phyloP scores from a whole-genome alignment of 805 yeast genomes.

The Candida broadrunensis region DNA sequence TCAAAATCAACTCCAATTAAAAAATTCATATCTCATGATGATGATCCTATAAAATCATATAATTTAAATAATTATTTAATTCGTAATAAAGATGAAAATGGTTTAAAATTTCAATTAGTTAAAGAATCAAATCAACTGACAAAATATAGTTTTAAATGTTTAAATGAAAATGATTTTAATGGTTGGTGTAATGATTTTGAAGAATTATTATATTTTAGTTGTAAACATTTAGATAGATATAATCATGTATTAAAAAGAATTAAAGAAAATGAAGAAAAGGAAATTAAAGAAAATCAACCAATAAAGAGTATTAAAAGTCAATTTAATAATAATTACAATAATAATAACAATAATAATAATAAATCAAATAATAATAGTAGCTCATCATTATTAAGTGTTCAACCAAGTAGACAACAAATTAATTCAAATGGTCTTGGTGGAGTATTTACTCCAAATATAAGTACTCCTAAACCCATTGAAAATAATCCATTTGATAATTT shows the following conservation, averaged over 20 bases:
- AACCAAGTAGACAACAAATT: neutral
- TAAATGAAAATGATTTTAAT: constrained; percentile 39
- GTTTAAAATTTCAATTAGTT: constrained; percentile 31
- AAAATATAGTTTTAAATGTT: constrained; percentile 43
- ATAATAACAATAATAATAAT: neutral
- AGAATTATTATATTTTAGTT: constrained; percentile 47
- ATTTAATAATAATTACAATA: no score
- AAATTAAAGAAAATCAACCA: neutral
- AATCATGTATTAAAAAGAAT: constrained; percentile 43
- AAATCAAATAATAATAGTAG: neutral
- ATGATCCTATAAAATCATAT: constrained; percentile 38
- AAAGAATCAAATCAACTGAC: constrained; percentile 24
- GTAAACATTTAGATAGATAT: constrained; percentile 48
- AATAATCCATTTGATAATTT: constrained; percentile 37
- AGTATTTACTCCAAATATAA: constrained; percentile 34
- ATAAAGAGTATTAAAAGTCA: neutral
- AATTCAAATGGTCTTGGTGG: constrained; percentile 13
- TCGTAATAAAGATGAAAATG: constrained; percentile 27
- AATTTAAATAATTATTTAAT: constrained; percentile 37
- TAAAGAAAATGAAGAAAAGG: constrained; percentile 12
- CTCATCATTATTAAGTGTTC: neutral
- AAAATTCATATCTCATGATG: constrained; percentile 39
- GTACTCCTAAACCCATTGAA: constrained; percentile 30
- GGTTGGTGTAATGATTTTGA: constrained; percentile 57
- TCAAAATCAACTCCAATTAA: constrained; percentile 26